Base-by-base conservation (phyloP, 2,329 filamentous ascomycete species). In the Cadophora luteo-olivacea region DNA sequence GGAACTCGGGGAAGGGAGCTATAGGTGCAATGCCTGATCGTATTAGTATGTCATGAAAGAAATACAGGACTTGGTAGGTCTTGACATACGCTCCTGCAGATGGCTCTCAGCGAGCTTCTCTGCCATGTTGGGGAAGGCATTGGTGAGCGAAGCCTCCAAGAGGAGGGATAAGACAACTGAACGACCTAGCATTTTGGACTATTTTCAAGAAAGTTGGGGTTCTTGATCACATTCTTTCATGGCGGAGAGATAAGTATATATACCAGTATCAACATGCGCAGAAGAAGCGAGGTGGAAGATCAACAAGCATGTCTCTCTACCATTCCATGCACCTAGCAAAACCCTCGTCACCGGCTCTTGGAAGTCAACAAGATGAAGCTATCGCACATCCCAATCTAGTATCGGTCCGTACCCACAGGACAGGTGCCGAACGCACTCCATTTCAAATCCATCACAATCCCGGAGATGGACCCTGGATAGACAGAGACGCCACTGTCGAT, bases 1-100 rank as follows among this genome's bases (percentile, higher is more conserved):
- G 70, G 29, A 61, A 69, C 45, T 72, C 65, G 11, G 69, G 67
- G 58, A 72, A 72, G 16, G 69, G 70, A 6, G 64, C 60, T 12
- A 64, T n/a, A 7, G 68, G 55, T 33, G 60, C 55, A n/a, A 69
- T 69, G 16, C 68, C 68, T 69, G 36, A 58, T 3, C 4, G 19
- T 22, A 51, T 68, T 36, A 68, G 58, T n/a, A n/a, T 41, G 29
- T 32, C n/a, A 36, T 25, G 25, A 51, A 14, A 14, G 9, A 45
- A 9, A n/a, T 14, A 11, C 25, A 63, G 24, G n/a, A 16, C 1
- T 33, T 12, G 29, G 9, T 41, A 33, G 33, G 41, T 29, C 48
- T 57, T 19, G 45, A 55, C 63, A 36, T 63, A 68, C 67, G 67
- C 36, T 62, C 67, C 36, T 48, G 33, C 3, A 68, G 62, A 52